Evolutionary conservation across 257 asterid genomes (phyloP).

Genomic region (Dorcoceras hygrometricum): DNA sequence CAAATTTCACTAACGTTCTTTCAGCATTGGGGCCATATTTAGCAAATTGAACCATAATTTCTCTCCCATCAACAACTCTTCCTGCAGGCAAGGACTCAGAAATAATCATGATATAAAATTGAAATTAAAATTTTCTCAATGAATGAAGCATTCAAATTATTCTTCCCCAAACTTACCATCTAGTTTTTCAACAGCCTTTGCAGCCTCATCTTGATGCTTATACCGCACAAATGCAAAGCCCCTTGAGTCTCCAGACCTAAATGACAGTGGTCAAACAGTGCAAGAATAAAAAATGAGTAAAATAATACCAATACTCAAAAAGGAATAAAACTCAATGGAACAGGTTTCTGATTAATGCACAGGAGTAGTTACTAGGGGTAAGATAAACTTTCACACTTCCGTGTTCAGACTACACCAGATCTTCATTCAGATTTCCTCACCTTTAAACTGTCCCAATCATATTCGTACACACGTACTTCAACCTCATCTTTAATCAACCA

Average conservation of each 20-base stretch:
- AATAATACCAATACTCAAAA: too few species aligned
- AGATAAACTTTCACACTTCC: too few species aligned
- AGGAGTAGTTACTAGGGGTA: too few species aligned
- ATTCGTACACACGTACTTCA: too few species aligned
- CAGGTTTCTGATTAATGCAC: too few species aligned
- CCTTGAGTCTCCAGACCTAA: constrained; percentile 93
- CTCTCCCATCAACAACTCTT: constrained; percentile 91
- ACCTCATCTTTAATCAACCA: too few species aligned
- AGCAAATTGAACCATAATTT: constrained; percentile 96
- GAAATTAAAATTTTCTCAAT: too few species aligned
- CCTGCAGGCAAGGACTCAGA: constrained; percentile 37
- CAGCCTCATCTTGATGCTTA: constrained; percentile 93
- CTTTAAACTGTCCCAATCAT: too few species aligned
- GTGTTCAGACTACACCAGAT: too few species aligned
- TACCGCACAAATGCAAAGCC: constrained; percentile 97
- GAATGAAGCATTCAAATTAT: not conserved
- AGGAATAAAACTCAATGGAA: too few species aligned
- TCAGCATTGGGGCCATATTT: constrained; percentile 98
- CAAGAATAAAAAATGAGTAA: not conserved
- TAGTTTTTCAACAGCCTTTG: constrained; percentile 88
- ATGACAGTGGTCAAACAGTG: not conserved
- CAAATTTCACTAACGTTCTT: constrained; percentile 53
- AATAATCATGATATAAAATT: not conserved
- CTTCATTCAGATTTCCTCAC: too few species aligned
- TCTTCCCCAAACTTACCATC: constrained; percentile 53